Evolutionary conservation across 495 filamentous ascomycete species (phyloP).

Genomic region (Podospora pseudoanserina): DNA sequence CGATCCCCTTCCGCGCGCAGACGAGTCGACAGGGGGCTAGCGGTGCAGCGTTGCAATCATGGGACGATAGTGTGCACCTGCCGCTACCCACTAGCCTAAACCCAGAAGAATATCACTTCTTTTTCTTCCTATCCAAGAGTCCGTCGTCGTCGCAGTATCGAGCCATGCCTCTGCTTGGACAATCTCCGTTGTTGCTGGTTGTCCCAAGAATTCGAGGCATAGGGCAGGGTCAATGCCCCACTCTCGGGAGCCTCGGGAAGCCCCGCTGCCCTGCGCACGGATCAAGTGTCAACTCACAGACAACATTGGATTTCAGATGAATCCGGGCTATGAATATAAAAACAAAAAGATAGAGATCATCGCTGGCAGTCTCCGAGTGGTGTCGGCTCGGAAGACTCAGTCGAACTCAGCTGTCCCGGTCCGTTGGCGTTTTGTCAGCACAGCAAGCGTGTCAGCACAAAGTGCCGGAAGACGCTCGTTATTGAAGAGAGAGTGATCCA

Average conservation of each 20-base stretch:
- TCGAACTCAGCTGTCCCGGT: background rate
- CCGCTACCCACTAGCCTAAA: background rate
- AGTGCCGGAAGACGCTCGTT: background rate
- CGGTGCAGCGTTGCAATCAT: conserved; percentile 4
- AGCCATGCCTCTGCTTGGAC: background rate
- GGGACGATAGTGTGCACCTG: conserved; percentile 3
- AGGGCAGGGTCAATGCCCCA: background rate
- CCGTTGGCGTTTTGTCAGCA: background rate
- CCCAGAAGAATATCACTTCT: background rate
- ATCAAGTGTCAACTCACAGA: background rate
- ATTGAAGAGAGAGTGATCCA: background rate
- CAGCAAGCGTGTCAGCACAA: background rate
- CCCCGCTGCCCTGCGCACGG: background rate
- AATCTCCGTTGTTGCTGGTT: conserved; percentile 5
- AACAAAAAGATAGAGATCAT: too few species aligned
- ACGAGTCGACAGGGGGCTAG: background rate
- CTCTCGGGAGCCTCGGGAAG: background rate
- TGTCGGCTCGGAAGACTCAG: too few species aligned
- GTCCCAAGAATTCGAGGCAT: background rate
- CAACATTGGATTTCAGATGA: background rate
- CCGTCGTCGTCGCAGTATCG: background rate
- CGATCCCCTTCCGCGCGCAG: background rate
- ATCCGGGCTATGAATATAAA: too few species aligned
- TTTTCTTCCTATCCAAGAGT: background rate
- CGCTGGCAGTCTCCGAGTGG: background rate